Conservation (phyloP, 2,329 filamentous ascomycete species). For the Fusarium sp. region DNA sequence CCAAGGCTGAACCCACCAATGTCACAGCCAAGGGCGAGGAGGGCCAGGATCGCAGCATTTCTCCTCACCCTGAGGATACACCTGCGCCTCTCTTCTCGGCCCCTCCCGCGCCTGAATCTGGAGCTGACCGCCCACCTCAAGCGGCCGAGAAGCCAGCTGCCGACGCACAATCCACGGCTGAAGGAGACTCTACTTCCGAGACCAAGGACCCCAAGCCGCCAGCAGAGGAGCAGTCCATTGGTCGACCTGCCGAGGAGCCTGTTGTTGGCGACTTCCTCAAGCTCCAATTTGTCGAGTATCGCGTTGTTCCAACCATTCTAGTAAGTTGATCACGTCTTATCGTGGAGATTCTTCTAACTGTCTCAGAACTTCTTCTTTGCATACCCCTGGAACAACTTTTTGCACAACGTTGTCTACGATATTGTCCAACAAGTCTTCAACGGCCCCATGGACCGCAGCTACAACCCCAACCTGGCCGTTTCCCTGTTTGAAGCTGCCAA, state of each 20-base stretch:
- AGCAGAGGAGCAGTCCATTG: conserved; percentile 24
- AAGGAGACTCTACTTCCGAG: conserved; percentile 10
- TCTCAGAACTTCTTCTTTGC: conserved; percentile 92
- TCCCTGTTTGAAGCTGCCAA: conserved; percentile 92
- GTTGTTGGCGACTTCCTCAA: conserved; percentile 96
- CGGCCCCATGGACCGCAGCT: conserved; percentile 95
- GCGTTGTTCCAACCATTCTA: conserved; percentile 93
- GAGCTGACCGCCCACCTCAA: conserved; percentile 39
- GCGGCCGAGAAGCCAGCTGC: conserved; percentile 25
- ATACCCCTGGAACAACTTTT: conserved; percentile 99
- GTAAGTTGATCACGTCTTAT: conserved; percentile 60
- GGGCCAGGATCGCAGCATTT: conserved; percentile 46
- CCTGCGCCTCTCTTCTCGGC: conserved; percentile 68
- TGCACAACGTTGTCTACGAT: conserved; percentile 99
- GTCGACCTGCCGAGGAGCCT: conserved; percentile 56
- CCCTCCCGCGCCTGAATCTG: conserved; percentile 44
- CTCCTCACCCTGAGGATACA: conserved; percentile 71
- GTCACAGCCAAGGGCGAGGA: conserved; percentile 22
- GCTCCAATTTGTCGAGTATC: conserved; percentile 94
- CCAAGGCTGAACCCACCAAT: conserved; percentile 22
- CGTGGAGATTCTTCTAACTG: conserved; percentile 21
- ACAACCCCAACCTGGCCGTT: conserved; percentile 87
- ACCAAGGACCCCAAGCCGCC: conserved; percentile 9
- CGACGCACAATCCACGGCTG: conserved; percentile 5
- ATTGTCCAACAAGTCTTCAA: conserved; percentile 99